phyloP scores from a whole-genome alignment of 176 grass and related monocot genomes.

The Elaeis guineensis region DNA sequence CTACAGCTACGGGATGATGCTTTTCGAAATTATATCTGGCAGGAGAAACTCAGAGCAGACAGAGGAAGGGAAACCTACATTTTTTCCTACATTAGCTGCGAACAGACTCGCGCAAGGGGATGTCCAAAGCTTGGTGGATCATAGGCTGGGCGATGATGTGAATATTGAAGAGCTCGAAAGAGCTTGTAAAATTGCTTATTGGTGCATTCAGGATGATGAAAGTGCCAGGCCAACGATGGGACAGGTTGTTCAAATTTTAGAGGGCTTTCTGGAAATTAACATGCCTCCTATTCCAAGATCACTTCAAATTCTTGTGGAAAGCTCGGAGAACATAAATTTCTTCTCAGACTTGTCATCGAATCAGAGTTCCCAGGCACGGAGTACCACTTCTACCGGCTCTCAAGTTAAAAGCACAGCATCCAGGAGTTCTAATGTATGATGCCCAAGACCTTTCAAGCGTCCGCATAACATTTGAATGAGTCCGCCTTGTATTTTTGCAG shows the following conservation, averaged over 20 bases:
- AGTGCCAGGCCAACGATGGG: neutral
- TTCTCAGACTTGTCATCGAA: neutral
- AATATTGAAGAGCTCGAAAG: constrained; percentile 1
- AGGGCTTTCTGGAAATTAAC: constrained; percentile 9
- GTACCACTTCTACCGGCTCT: too few species aligned
- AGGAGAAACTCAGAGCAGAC: constrained; percentile 2
- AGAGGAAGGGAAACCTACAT: neutral
- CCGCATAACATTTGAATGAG: too few species aligned
- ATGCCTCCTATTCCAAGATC: constrained; percentile 18
- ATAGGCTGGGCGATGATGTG: neutral
- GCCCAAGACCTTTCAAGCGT: too few species aligned
- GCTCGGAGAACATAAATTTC: constrained; percentile 6
- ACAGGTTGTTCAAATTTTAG: constrained; percentile 14
- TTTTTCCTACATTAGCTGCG: neutral
- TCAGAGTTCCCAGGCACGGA: too few species aligned
- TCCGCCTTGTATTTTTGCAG: too few species aligned
- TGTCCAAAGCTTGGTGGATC: neutral
- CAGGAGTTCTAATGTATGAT: too few species aligned
- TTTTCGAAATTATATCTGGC: constrained; percentile 8
- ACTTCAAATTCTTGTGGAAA: neutral
- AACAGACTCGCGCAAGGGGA: neutral
- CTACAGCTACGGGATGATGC: constrained; percentile 18
- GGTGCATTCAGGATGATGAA: constrained; percentile 15
- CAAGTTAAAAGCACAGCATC: too few species aligned
- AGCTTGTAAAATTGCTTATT: constrained; percentile 5